Conservation (phyloP, 768 basidiomycete genomes). For the Naematelia aurantialba region DNA sequence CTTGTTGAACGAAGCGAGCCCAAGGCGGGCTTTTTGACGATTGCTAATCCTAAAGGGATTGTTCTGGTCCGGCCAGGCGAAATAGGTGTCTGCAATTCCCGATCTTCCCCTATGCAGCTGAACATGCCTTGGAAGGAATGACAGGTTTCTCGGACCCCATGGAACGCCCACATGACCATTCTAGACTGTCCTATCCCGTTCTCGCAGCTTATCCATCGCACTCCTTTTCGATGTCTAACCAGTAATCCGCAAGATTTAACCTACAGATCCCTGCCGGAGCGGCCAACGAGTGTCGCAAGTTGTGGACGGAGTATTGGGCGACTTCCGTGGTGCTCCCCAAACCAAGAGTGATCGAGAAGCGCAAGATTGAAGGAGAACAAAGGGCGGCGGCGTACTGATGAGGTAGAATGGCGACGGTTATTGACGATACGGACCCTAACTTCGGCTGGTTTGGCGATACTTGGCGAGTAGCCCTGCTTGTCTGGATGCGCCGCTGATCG, state of each 20-base stretch:
- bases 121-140: not conserved
- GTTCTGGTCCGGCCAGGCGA: no score
- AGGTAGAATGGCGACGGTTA: slow-evolving; percentile 19
- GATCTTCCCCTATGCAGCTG: not conserved
- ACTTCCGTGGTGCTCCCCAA: no score
- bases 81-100: not conserved
- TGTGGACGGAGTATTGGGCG: no score
- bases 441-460: slow-evolving; percentile 23
- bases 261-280: no score
- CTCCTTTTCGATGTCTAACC: no score
- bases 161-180: not conserved
- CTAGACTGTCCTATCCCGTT: not conserved
- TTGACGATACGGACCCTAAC: slow-evolving; percentile 28
- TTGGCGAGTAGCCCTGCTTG: slow-evolving; percentile 18
- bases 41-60: not conserved
- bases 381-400: not conserved
- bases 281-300: no score
- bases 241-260: no score
- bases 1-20: no score
- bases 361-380: not conserved
- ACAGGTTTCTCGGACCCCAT: no score
- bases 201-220: no score
- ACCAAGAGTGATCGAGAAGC: not conserved
- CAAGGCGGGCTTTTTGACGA: no score
- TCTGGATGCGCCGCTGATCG: not conserved